Percentiles rank a stretch among this genome's conserved stretches.
phyloP scores from a whole-genome alignment of 2,329 filamentous ascomycete species.

The Botrytis pseudocinerea region DNA sequence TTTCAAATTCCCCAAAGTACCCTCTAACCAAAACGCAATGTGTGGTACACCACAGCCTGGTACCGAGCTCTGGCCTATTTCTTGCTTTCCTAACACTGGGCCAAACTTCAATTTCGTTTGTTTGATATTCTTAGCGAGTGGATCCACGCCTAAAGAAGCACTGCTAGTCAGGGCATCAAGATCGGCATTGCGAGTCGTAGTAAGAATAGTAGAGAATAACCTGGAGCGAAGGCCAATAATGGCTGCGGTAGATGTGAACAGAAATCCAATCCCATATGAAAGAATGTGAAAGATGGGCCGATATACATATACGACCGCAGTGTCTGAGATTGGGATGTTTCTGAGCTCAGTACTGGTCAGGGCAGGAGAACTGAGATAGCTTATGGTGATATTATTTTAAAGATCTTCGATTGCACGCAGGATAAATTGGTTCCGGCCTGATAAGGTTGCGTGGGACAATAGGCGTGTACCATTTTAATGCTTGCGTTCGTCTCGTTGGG shows the following conservation, averaged over 20 bases:
- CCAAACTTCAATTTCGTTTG: background rate
- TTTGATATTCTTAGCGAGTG: background rate
- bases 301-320: background rate
- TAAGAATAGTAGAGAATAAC: background rate
- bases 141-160: background rate
- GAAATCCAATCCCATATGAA: background rate
- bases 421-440: background rate
- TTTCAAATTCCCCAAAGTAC: background rate
- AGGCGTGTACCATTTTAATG: background rate
- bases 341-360: background rate
- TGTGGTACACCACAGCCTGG: background rate
- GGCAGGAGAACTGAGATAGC: background rate
- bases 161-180: background rate
- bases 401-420: background rate
- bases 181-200: background rate
- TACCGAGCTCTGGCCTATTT: background rate
- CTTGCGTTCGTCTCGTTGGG: background rate
- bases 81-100: background rate
- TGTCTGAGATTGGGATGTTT: background rate
- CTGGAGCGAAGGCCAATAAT: background rate
- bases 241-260: background rate
- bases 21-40: background rate
- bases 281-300: background rate
- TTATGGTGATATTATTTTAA: constrained; percentile 1
- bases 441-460: background rate